These are phyloP conservation scores for Cornus controversa DNA, from an alignment of 148 eudicot species.

Conservation along the genomic window DNA sequence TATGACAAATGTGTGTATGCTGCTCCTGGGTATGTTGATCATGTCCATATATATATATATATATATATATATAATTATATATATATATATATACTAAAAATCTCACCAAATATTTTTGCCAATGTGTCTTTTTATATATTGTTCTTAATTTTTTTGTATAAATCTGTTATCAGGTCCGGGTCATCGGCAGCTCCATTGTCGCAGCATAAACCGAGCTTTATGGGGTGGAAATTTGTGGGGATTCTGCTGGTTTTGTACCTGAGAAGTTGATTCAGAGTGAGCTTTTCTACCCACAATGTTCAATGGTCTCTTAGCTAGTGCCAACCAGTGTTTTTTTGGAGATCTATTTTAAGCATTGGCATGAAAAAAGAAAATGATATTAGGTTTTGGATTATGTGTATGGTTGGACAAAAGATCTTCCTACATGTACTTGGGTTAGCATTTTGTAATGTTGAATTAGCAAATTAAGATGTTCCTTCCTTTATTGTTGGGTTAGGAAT, in stretches of 20 bases:
- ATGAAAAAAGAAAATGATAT: not conserved
- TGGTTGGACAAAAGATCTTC: not conserved
- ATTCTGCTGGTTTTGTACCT: constrained; percentile 32
- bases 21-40: constrained; percentile 28
- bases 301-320: not conserved
- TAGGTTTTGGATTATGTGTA: not conserved
- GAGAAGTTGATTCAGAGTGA: constrained; percentile 13
- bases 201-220: constrained; percentile 4
- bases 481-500: constrained; percentile 30
- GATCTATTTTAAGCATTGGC: not conserved
- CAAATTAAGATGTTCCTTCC: constrained; percentile 13
- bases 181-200: constrained; percentile 23
- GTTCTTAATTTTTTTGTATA: not conserved
- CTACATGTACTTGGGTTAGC: not conserved
- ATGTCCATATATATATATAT: not conserved
- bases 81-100: too few species aligned
- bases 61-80: not conserved
- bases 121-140: too few species aligned
- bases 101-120: too few species aligned
- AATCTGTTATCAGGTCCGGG: constrained; percentile 18
- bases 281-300: not conserved
- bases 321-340: too few species aligned
- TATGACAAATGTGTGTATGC: constrained; percentile 42
- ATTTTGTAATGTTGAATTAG: not conserved
- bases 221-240: constrained; percentile 20